Base-by-base conservation (phyloP, 148 eudicot genomes). In the Persicaria tinctoria region DNA sequence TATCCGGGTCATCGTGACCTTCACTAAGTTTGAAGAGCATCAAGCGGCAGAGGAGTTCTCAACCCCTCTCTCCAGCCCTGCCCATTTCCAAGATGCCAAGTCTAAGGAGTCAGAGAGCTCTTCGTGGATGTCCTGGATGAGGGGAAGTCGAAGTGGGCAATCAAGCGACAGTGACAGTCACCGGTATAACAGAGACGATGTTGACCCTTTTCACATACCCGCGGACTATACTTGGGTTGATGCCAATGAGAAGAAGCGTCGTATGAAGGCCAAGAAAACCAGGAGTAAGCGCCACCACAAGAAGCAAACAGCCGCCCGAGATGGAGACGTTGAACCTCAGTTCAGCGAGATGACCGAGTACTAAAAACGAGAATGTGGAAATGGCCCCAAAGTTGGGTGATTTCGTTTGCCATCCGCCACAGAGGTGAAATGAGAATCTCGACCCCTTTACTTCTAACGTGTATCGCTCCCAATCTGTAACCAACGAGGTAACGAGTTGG, bases 41-140 rank as follows among this genome's bases (percentile, higher is more conserved):
- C 92, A 84, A 78, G 87, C 92, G 0, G 5, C 77, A 68, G 98
- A 93, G 45, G 92, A 93, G 82, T 93, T 93, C 74, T 84, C 90
- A 11, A 93, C 98, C 38, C 98, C 98, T 13, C 98, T 93, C 76
- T 90, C 98, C 11, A 93, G 96, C 59, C 98, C 98, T 12, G 78
- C 84, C 11, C 56, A 73, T 32, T 73, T 51, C 55, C 75, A 51
- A 51, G 75, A 73, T 32, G 81, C 80, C 81, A 75, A 64, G 41
- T 82, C 41, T 77, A 78, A 6, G 73, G 81, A 74, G 7, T 77
- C 80, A 4, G 68, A 64, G 23, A 72, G 79, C 54, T 85, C 96
- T 62, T 87, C 89, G 16, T 91, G 96, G 93, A 84, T 87, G 71
- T 85, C 85, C 76, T 91, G 96, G 96, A 85, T 86, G 66, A 91